Conservation (phyloP, 805 yeast species). For the Cyberlindnera galapagoensis region DNA sequence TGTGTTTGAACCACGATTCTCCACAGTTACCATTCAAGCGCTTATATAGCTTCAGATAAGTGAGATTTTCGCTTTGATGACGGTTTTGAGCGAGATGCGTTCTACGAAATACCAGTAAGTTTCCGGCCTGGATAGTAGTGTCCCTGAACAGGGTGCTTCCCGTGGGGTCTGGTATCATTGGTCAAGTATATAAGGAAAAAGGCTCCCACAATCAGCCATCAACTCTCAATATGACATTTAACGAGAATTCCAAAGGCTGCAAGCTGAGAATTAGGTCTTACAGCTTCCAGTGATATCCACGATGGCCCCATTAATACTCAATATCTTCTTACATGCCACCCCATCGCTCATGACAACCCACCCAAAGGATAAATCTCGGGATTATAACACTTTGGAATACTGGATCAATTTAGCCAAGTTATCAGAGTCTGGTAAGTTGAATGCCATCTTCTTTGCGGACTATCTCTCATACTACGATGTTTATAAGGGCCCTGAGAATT, state of each 20-base stretch:
- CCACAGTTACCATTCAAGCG: too few relatives aligned
- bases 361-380: slow-evolving; percentile 9
- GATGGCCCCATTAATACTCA: slow-evolving; percentile 26
- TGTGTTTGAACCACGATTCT: too few relatives aligned
- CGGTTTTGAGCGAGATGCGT: too few relatives aligned
- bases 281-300: too few relatives aligned
- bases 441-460: slow-evolving; percentile 34
- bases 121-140: background rate
- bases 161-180: too few relatives aligned
- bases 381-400: slow-evolving; percentile 10
- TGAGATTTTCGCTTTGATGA: too few relatives aligned
- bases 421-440: slow-evolving; percentile 33
- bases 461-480: slow-evolving; percentile 36
- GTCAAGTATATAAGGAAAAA: too few relatives aligned
- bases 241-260: too few relatives aligned
- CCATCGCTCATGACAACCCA: slow-evolving; percentile 28
- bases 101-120: too few relatives aligned
- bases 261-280: too few relatives aligned
- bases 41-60: too few relatives aligned
- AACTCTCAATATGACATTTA: background rate
- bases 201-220: background rate
- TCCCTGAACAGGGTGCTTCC: background rate
- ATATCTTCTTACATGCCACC: slow-evolving; percentile 33
- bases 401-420: slow-evolving; percentile 33
- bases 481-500: slow-evolving; percentile 32